Base-by-base conservation (phyloP, 2,329 filamentous ascomycete genomes). In the Epichloe sibirici region DNA sequence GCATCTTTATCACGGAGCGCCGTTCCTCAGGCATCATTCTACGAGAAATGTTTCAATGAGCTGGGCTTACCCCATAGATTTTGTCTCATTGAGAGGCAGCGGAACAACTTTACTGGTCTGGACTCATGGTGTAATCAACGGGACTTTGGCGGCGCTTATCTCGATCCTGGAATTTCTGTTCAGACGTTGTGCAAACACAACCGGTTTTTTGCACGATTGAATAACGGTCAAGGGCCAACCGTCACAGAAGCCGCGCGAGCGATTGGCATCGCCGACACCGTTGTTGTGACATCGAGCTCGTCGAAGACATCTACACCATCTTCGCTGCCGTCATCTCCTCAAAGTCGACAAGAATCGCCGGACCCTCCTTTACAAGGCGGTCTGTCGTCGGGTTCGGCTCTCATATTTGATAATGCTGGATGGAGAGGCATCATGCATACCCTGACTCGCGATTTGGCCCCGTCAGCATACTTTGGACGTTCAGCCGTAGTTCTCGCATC, bases 381-480 rank as follows among this genome's bases (percentile, higher is more conserved):
- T 2, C 59, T 78, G 3, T 66, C 75, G 2, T 69, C 75, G 11
- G 76, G 73, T 51, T 75, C 76, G 0, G 71, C 72, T 5, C 78
- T 91, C 42, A 72, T 90, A 15, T 85, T 89, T 46, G 88, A 93
- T 61, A 94, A 94, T 59, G 85, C 87, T 11, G 82, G 83, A 13
- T 93, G 88, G 87, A 89, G 88, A 65, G 88, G 88, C 1, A 91
- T 94, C 53, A 76, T 89, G 47, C 85, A 86, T 50, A 90, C 88
- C 0, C 72, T 94, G 54, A 93, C 85, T 4, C 79, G 86, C 23
- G 88, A 94, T 60, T 83, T 90, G 58, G 86, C 90, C 0, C 88
- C 88, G 0, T 90, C 86, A 4, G 88, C 88, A 1, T 94, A 91
- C 65, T 79, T 79, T 57, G 83, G 82, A 43, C 81, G 87, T 47